Conservation (phyloP, 768 basidiomycete genomes). For the Mycena vitilis region DNA sequence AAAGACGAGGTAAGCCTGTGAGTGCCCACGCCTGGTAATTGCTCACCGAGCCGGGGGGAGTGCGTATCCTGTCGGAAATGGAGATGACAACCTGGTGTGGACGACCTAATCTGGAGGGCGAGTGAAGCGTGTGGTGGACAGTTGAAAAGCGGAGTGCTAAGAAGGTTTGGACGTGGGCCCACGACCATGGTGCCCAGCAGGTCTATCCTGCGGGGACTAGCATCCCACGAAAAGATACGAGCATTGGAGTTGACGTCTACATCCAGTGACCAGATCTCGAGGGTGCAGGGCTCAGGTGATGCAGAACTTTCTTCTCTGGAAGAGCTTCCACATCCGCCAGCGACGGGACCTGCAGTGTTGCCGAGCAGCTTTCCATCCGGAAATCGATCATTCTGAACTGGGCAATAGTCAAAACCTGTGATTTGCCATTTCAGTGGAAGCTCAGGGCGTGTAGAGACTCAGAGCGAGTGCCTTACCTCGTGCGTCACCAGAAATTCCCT, state of each 20-base stretch:
- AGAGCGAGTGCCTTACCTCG: slow-evolving; percentile 6
- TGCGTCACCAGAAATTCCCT: too few relatives aligned
- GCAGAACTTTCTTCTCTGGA: neutral
- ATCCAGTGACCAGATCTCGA: slow-evolving; percentile 9
- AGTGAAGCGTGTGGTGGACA: slow-evolving; percentile 4
- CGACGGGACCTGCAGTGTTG: slow-evolving; percentile 13
- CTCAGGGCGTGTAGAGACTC: neutral
- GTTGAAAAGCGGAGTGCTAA: neutral
- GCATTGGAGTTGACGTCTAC: neutral
- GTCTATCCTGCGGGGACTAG: neutral
- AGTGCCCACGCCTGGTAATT: neutral
- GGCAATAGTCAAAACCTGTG: slow-evolving; percentile 28
- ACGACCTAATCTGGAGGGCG: slow-evolving; percentile 6
- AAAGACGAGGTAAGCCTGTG: too few relatives aligned
- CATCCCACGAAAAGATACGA: neutral
- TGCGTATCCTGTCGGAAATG: slow-evolving; percentile 19
- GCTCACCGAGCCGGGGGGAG: slow-evolving; percentile 20
- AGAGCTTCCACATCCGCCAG: neutral
- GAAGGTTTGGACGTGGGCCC: neutral
- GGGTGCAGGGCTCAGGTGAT: neutral
- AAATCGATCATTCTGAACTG: slow-evolving; percentile 36
- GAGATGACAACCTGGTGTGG: neutral
- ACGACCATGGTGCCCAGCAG: neutral
- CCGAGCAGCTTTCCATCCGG: slow-evolving; percentile 30
- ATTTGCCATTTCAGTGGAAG: neutral